Base-by-base conservation (phyloP, 306 rosid genomes). In the Lotus japonicus region DNA sequence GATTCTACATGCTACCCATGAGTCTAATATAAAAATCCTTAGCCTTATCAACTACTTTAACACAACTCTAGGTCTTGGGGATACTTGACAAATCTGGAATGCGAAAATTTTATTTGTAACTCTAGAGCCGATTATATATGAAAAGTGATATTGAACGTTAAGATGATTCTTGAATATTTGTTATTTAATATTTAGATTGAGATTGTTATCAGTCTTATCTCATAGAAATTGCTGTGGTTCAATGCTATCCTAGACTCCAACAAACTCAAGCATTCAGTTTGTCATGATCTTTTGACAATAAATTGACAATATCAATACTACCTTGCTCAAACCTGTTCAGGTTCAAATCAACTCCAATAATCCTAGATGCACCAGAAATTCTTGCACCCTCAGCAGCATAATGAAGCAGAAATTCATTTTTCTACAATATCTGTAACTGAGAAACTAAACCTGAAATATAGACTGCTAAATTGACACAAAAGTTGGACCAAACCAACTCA, bases 341-440 rank as follows among this genome's bases (percentile, higher is more conserved):
- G 19, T 75, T 82, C 45, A 68, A 28, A 39, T 82, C 84, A 49
- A 82, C 14, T 21, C 86, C 84, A 63, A 83, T 79, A 43, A 79
- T 83, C 60, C 81, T 73, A 4, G 77, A 46, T 5, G 69, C 82
- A 64, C 77, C 77, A 9, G 80, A 21, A 49, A 82, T 63, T 68
- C 84, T 71, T 46, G 84, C 86, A 19, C 86, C 86, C n/a, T n/a
- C n/a, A n/a, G n/a, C n/a, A n/a, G n/a, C n/a, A n/a, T n/a, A n/a
- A n/a, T n/a, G n/a, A n/a, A n/a, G n/a, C n/a, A n/a, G n/a, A n/a
- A n/a, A n/a, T n/a, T n/a, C n/a, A n/a, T n/a, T n/a, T n/a, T n/a
- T n/a, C n/a, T n/a, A n/a, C n/a, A n/a, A n/a, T n/a, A n/a, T n/a
- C n/a, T n/a, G n/a, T n/a, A n/a, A n/a, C n/a, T n/a, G n/a, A n/a